Conservation (phyloP, 1,284 basidiomycete genomes). For the Tranzscheliella williamsii region DNA sequence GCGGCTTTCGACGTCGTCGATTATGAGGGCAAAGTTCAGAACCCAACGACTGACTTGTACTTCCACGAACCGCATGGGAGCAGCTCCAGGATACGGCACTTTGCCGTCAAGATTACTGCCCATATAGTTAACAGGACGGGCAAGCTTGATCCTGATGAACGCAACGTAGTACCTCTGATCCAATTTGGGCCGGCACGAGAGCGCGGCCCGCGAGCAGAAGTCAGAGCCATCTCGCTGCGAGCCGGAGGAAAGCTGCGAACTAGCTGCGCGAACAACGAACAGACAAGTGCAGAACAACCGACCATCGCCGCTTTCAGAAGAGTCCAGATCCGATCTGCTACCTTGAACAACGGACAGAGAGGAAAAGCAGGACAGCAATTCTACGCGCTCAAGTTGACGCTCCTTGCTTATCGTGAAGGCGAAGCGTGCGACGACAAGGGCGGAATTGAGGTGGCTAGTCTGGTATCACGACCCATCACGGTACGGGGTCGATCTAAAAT, state of each 20-base stretch:
- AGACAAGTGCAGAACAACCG: neutral
- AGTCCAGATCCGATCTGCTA: conserved; percentile 38
- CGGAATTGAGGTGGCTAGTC: conserved; percentile 18
- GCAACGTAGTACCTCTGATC: conserved; percentile 26
- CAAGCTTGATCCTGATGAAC: conserved; percentile 8
- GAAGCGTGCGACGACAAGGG: neutral
- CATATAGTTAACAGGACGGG: conserved; percentile 19
- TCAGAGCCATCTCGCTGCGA: conserved; percentile 10
- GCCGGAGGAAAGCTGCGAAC: conserved; percentile 12
- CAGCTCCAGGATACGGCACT: conserved; percentile 2
- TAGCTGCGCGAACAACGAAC: conserved; percentile 19
- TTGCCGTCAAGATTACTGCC: conserved; percentile 19
- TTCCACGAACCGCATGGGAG: too few species aligned
- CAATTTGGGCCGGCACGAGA: conserved; percentile 38
- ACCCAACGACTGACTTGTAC: too few species aligned
- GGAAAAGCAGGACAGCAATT: conserved; percentile 34
- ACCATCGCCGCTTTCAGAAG: conserved; percentile 26
- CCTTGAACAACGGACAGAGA: conserved; percentile 38
- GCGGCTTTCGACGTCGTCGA: conserved; percentile 17
- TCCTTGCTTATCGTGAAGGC: conserved; percentile 11
- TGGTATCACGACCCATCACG: conserved; percentile 27
- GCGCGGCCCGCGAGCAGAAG: conserved; percentile 24
- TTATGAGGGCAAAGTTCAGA: too few species aligned
- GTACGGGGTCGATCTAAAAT: conserved; percentile 34
- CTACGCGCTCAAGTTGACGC: conserved; percentile 32